Conservation (phyloP, 179 eudicot species). For the Beta corolliflora region DNA sequence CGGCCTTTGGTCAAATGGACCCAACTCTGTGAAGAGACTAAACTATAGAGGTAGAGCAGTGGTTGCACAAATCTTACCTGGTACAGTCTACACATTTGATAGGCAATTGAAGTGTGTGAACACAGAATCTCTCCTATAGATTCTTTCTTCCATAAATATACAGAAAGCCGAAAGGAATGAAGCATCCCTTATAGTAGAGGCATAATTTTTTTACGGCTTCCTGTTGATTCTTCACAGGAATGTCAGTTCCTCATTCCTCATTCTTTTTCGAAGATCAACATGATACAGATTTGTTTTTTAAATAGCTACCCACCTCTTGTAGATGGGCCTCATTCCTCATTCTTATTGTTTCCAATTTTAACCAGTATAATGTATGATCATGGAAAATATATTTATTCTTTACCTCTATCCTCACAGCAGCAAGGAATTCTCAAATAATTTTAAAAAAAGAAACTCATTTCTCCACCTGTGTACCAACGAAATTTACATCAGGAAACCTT, state of each 20-base stretch:
- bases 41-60: conserved; percentile 59
- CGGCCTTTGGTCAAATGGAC: conserved; percentile 53
- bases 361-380: background rate
- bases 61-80: conserved; percentile 38
- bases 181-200: conserved; percentile 11
- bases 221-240: background rate
- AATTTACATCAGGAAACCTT: too few relatives aligned
- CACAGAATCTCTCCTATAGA: conserved; percentile 31
- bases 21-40: conserved; percentile 39
- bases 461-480: too few relatives aligned
- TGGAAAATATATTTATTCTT: background rate
- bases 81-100: conserved; percentile 61
- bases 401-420: conserved; percentile 3
- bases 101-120: conserved; percentile 53
- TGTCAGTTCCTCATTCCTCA: background rate
- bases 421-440: background rate
- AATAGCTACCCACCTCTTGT: too few relatives aligned
- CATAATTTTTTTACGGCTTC: conserved; percentile 1
- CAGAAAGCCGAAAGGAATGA: background rate
- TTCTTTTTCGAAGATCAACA: background rate
- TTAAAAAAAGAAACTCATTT: too few relatives aligned
- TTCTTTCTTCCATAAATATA: background rate
- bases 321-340: too few relatives aligned
- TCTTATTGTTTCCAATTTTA: background rate
- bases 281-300: too few relatives aligned